Percentiles rank a stretch among this genome's conserved stretches.
phyloP scores from a whole-genome alignment of 139 green algal genomes.

The Picochlorum sp. region DNA sequence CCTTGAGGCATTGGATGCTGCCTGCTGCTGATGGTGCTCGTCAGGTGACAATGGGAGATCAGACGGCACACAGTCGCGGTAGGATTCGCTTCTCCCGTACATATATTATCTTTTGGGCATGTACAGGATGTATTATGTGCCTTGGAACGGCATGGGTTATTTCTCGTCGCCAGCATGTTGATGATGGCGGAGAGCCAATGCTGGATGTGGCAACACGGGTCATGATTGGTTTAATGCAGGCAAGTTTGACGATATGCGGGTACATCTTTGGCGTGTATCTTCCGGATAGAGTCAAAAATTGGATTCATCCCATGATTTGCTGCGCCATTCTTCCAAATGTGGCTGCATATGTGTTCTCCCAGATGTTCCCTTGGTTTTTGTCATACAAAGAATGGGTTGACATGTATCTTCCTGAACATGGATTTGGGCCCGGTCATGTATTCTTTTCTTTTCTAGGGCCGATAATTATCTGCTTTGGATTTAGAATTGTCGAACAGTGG shows the following conservation, averaged over 20 bases:
- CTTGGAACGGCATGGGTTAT: not conserved
- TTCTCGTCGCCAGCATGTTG: not conserved
- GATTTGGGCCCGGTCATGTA: conserved; percentile 58
- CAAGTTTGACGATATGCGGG: no score
- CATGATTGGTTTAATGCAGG: no score
- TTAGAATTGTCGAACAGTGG: conserved; percentile 61
- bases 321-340: conserved; percentile 50
- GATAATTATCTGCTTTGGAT: conserved; percentile 83
- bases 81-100: no score
- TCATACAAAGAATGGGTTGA: conserved; percentile 19
- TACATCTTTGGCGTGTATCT: not conserved
- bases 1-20: no score
- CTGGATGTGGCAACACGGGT: no score
- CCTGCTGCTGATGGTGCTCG: no score
- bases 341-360: conserved; percentile 21
- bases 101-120: no score
- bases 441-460: conserved; percentile 78
- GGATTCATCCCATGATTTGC: conserved; percentile 62
- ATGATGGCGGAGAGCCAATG: no score
- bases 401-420: conserved; percentile 2
- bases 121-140: no score
- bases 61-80: no score
- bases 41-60: no score
- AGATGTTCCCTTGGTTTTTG: no score
- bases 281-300: conserved; percentile 17